Base-by-base conservation (phyloP, 2,329 filamentous ascomycete species). In the Alternaria brassicicola region DNA sequence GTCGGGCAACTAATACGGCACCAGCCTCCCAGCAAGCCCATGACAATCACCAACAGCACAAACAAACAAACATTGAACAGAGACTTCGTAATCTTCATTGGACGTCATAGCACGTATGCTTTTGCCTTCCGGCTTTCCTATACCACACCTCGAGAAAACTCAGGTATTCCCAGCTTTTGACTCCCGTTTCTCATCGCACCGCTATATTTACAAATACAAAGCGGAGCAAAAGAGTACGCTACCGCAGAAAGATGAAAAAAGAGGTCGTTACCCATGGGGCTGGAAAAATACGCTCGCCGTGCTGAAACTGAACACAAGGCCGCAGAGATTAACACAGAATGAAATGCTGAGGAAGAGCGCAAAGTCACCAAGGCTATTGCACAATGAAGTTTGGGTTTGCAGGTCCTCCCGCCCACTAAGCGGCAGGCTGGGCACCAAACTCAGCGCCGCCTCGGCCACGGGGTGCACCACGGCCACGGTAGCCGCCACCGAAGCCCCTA, bases 401-500 rank as follows among this genome's bases (percentile, higher is more conserved):
- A 6, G 45, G 25, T 6, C 19, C 30, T 25, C 28, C 55, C 28
- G n/a, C 56, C 39, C 47, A 52, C 53, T 72, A 71, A 19, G 63
- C 56, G n/a, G 63, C 61, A 42, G 68, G 61, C 47, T 69, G 67
- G 31, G 69, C 68, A 43, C 59, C 59, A 43, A 68, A 66, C 43
- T 64, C 64, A n/a, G 63, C 66, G 49, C 70, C 71, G 35, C 71
- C 72, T 12, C 68, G 68, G 4, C 66, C 64, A 35, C 72, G 52
- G 19, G 72, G 65, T n/a, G 62, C 80, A 51, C 80, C 78, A 57
- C 80, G 81, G 25, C 83, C 81, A 57, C 80, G 77, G 61, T 70
- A 75, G 53, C 82, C 35, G 55, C 82, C 81, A 39, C 82, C 81
- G 41, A 64, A 66, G 42, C 81, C 71, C 15, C 84, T 82, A 31